These are phyloP conservation scores for Kwoniella shivajii DNA, from an alignment of 1,284 basidiomycete genomes.

Conservation along the genomic window DNA sequence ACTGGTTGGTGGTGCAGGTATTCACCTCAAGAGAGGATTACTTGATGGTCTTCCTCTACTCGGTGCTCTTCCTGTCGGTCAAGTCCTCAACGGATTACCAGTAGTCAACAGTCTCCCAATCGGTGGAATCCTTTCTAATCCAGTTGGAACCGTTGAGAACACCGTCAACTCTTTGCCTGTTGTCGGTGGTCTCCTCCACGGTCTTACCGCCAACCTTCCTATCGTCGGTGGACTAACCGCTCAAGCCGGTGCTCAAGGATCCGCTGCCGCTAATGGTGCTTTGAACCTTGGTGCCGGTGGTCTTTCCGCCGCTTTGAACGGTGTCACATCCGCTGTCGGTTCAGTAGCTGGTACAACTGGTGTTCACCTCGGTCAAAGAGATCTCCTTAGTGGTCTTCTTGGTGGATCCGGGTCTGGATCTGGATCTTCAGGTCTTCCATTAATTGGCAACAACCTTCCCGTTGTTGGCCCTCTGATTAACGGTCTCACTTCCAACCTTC, in stretches of 20 bases:
- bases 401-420: background rate
- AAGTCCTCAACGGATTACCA: conserved; percentile 10
- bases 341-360: background rate
- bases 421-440: background rate
- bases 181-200: conserved; percentile 11
- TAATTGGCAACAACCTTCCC: conserved; percentile 3
- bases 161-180: conserved; percentile 8
- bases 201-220: conserved; percentile 10
- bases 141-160: background rate
- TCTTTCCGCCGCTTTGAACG: background rate
- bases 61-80: conserved; percentile 5
- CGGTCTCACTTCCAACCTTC: conserved; percentile 6
- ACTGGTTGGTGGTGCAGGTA: background rate
- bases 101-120: conserved; percentile 8
- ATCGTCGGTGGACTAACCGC: conserved; percentile 10
- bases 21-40: conserved; percentile 6
- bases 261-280: background rate
- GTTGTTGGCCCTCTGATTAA: conserved; percentile 10
- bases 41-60: conserved; percentile 14
- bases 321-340: conserved; percentile 1
- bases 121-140: background rate
- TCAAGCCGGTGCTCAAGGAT: background rate
- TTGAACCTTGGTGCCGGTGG: conserved; percentile 8
- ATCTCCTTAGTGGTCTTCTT: conserved; percentile 4
- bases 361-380: conserved; percentile 1